phyloP scores from a whole-genome alignment of 2,329 filamentous ascomycete genomes.

The Metarhizium album region DNA sequence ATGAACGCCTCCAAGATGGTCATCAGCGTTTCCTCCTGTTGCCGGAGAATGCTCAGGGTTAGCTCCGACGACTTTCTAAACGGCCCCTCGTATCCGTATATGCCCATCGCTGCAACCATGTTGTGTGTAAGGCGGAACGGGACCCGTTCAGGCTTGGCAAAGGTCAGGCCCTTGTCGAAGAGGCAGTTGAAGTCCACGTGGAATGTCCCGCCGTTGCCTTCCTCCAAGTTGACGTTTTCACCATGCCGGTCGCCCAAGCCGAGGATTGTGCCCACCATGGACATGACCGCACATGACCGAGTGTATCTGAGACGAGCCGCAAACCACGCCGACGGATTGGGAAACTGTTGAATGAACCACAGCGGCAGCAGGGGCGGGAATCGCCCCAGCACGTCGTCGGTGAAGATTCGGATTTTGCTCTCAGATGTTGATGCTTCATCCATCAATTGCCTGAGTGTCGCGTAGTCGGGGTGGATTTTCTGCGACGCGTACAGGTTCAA shows the following conservation, averaged over 20 bases:
- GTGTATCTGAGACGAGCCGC: constrained; percentile 80
- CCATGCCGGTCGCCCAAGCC: constrained; percentile 91
- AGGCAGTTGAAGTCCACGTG: constrained; percentile 99
- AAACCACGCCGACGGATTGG: constrained; percentile 88
- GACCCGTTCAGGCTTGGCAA: constrained; percentile 87
- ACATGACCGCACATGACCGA: constrained; percentile 93
- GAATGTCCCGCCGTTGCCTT: constrained; percentile 85
- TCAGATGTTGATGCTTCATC: constrained; percentile 49
- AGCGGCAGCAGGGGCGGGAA: constrained; percentile 80
- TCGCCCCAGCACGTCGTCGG: constrained; percentile 47
- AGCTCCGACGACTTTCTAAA: constrained; percentile 88
- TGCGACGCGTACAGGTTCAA: constrained; percentile 67
- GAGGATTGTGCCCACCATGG: constrained; percentile 95
- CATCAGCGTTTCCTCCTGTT: constrained; percentile 94
- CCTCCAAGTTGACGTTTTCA: constrained; percentile 92
- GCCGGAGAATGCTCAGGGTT: constrained; percentile 70
- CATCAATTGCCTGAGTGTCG: constrained; percentile 50
- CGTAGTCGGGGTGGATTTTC: constrained; percentile 60
- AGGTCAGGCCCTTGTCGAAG: constrained; percentile 95
- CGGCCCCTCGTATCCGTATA: constrained; percentile 86
- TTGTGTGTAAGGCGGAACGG: constrained; percentile 97
- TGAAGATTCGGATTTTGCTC: constrained; percentile 60
- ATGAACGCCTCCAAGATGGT: constrained; percentile 95
- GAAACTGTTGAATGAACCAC: constrained; percentile 95
- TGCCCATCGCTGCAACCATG: constrained; percentile 95